Evolutionary conservation across 148 eudicot genomes (phyloP), one percentile per base, ranked within the genome.

Genomic region (Chenopodium berlandieri): DNA sequence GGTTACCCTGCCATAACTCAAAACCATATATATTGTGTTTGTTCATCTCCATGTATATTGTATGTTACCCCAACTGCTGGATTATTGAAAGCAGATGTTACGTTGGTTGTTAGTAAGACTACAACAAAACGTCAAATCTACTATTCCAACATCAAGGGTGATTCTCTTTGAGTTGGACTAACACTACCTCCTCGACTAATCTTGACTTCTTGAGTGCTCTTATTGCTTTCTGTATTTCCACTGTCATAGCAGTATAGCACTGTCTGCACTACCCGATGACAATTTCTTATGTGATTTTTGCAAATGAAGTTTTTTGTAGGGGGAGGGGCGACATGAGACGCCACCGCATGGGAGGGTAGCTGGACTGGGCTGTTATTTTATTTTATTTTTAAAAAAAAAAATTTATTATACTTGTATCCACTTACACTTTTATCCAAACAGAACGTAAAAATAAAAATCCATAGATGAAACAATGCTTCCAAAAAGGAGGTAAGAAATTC

Each of bases 231-330:
- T 96, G 95, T 86, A 96, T 96, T 86, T 96, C 99, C 98, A 94
- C 79, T 9, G 90, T 90, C 99, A 94, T 96, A 79, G 98, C 99
- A 83, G 97, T 96, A 94, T 96, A 79, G 98, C 99, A 83, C 98
- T 96, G 86, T 96, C 97, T 80, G 94, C 97, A 46, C 99, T 96
- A 73, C 98, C 98, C 0, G 98, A 94, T 12, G 99, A 96, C 69
- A 96, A 86, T 75, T 90, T 92, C 86, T 87, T 94, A 85, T 96
- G 99, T 34, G 91, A 84, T 84, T 96, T 96, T 88, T 96, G 98
- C 82, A 96, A 75, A 87, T 94, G 99, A 85, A 94, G 98, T 85
- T 34, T 34, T 34, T 34, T 34, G 37, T 34, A 34, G 37, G 37
- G 37, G 37, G 37, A 34, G 37, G 4, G 37, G 4, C 37, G 37